Base-by-base conservation (phyloP, 2,329 filamentous ascomycete genomes). In the Trichoderma gracile region DNA sequence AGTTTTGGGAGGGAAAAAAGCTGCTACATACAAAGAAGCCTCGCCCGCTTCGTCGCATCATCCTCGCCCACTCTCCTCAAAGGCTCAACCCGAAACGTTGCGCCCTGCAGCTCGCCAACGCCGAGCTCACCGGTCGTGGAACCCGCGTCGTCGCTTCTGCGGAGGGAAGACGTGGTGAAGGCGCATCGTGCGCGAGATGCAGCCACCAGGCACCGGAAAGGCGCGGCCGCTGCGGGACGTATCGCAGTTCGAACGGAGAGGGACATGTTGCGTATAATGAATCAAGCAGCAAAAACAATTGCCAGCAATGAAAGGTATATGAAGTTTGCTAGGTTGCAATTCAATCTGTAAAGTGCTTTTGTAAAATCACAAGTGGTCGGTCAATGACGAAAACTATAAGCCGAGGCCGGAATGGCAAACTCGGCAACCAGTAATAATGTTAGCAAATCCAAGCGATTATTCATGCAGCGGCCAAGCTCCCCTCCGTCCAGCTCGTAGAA, bases 71-170 rank as follows among this genome's bases (percentile, higher is more conserved):
- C 85, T 57, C 95, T 86, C 67, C 90, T 87, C 69, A 98, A 78
- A n/a, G 95, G 95, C 82, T 96, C 92, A 72, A 98, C 88, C 76
- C 87, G 90, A 80, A 98, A 97, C 65, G 86, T 85, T 68, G 89
- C 91, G 69, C 92, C 92, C 75, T 96, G 88, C 73, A 97, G 87
- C 82, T 97, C 92, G 73, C 92, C 93, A 71, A 95, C 91, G 50
- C 82, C 87, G 66, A 96, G 84, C 70, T 97, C 92, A 45, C 50
- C 15, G 1, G 67, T 30, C 15, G 43, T 43, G 19, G 40, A 19
- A 21, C 23, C 30, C 21, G 33, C 33, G 12, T 38, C 12, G 33
- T 59, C 53, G 25, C 19, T 52, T 17, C 19, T 45, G 27, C 47
- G 46, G 1, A 33, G n/a, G 15, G 56, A 25, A 2, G 62, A 30